Evolutionary conservation across 1,139 yeast species (phyloP), one percentile per base, ranked within the genome.

Genomic region (Lodderomyces margitis): DNA sequence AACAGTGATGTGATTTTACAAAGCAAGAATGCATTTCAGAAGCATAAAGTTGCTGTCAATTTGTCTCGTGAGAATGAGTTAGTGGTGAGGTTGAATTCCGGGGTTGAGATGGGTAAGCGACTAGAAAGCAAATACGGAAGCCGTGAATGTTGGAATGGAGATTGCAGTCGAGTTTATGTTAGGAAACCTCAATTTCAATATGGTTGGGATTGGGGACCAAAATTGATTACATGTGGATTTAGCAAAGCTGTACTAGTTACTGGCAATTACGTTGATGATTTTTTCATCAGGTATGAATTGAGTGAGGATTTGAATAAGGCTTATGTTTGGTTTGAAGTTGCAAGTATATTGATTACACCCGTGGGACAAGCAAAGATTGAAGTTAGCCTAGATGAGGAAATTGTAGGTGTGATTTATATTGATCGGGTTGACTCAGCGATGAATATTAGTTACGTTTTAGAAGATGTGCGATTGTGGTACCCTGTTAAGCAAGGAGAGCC

Each of bases 171-270:
- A 34, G 55, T 70, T 34, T 66, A 71, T 43, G 66, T 70, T 8
- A 58, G 81, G 46, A 76, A 76, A 51, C 77, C 81, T 0, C 81
- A 74, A 51, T 75, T 74, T 50, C 80, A 75, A 46, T 76, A 63
- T 52, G 81, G 81, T 3, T 76, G 81, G 81, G 81, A 76, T 53
- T 76, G 81, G 81, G 80, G 80, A 9, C 81, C 80, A 6, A 53
- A 62, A 1, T 52, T 74, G 38, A 58, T 72, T 52, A 65, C 75
- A 12, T 70, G 75, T 53, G 80, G 80, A 5, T 75, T 76, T 9
- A 0, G 62, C 74, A 1, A 56, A 53, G 24, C 52, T 20, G 16
- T 5, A 10, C 11, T 72, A 30, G 51, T 64, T 24, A 49, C 61
- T 4, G 64, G 58, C 41, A 38, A 46, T 3, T 32, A 34, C 11